Conservation (phyloP, 208 protist genomes). For the Crithidia expoeki region DNA sequence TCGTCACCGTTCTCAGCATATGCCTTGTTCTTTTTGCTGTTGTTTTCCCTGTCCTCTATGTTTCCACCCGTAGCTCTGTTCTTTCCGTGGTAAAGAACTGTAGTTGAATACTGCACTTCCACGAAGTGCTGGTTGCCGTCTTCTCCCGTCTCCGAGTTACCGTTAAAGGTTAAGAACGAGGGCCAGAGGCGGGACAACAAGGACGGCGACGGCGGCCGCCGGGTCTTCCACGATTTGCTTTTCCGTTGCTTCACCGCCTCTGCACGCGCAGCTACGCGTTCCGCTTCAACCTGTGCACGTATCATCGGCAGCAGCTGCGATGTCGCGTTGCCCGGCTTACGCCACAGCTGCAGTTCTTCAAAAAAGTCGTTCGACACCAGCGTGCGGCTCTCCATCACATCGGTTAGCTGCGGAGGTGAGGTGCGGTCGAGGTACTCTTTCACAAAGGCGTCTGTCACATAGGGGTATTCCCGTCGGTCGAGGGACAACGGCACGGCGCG, state of each 20-base stretch:
- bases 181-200: not conserved
- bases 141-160: not conserved
- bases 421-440: slow-evolving; percentile 17
- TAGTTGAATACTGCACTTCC: slow-evolving; percentile 11
- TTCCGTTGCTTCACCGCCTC: slow-evolving; percentile 4
- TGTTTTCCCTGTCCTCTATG: not conserved
- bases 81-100: slow-evolving; percentile 5
- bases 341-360: slow-evolving; percentile 38
- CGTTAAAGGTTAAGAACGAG: not conserved
- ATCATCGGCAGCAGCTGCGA: slow-evolving; percentile 6
- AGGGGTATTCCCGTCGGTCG: not conserved
- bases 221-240: slow-evolving; percentile 20
- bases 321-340: slow-evolving; percentile 16
- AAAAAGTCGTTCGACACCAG: slow-evolving; percentile 46
- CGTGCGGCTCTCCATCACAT: slow-evolving; percentile 34
- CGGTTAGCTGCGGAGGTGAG: slow-evolving; percentile 19
- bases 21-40: not conserved
- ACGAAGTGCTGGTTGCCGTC: not conserved
- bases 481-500: slow-evolving; percentile 14
- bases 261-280: slow-evolving; percentile 19
- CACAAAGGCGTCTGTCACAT: slow-evolving; percentile 13
- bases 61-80: not conserved
- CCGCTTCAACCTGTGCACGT: slow-evolving; percentile 4
- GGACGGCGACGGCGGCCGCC: not conserved
- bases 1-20: not conserved